These are phyloP conservation scores for Mucor velutinosus DNA, from an alignment of 371 early-diverging fungal genomes.

Conservation along the genomic window DNA sequence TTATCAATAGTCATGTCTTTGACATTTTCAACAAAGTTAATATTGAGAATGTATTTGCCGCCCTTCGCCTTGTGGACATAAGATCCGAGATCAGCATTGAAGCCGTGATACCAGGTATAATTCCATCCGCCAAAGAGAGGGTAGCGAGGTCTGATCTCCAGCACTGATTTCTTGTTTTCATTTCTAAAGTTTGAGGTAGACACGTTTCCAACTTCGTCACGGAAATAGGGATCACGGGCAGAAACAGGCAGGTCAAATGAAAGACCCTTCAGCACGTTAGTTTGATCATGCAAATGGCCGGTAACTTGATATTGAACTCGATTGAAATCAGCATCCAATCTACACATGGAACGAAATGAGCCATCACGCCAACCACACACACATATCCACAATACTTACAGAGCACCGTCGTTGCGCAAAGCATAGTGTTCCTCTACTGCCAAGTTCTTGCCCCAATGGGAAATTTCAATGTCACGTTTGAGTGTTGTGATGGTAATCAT, in stretches of 20 bases:
- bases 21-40: slow-evolving; percentile 72
- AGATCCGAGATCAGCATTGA: slow-evolving; percentile 67
- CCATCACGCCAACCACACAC: background rate
- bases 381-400: slow-evolving; percentile 44
- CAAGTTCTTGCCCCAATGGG: slow-evolving; percentile 85
- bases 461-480: slow-evolving; percentile 78
- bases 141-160: slow-evolving; percentile 86
- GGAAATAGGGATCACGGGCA: slow-evolving; percentile 81
- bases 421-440: slow-evolving; percentile 86
- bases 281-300: slow-evolving; percentile 49
- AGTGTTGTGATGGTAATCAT: slow-evolving; percentile 68
- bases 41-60: slow-evolving; percentile 60
- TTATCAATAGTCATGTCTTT: slow-evolving; percentile 65
- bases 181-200: slow-evolving; percentile 82
- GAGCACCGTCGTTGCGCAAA: slow-evolving; percentile 81
- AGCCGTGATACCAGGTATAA: slow-evolving; percentile 93
- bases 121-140: slow-evolving; percentile 97
- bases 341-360: slow-evolving; percentile 17
- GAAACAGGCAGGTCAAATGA: slow-evolving; percentile 64
- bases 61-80: slow-evolving; percentile 59
- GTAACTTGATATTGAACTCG: slow-evolving; percentile 69
- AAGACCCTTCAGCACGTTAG: slow-evolving; percentile 62
- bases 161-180: slow-evolving; percentile 48
- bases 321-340: slow-evolving; percentile 76
- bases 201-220: slow-evolving; percentile 96